phyloP scores from a whole-genome alignment of 805 yeast species.

The Lipomyces lipofer region DNA sequence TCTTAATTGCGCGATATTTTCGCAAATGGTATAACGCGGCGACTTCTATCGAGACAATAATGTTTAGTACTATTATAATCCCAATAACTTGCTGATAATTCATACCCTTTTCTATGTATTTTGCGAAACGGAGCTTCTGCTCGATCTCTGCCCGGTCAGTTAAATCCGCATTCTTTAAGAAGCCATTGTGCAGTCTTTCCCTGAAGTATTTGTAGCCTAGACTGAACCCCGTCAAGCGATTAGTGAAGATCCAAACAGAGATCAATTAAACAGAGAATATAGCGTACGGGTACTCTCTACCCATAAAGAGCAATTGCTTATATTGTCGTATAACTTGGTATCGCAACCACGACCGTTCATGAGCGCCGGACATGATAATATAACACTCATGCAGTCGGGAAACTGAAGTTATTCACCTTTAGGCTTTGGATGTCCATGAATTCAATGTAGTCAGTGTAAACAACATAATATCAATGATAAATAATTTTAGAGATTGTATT shows the following conservation, averaged over 20 bases:
- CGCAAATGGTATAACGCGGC: constrained; percentile 41
- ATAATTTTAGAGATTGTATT: too few relatives aligned
- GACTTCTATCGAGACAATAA: constrained; percentile 38
- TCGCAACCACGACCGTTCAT: constrained; percentile 7
- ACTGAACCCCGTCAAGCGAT: constrained; percentile 1
- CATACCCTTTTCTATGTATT: constrained; percentile 39
- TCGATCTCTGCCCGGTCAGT: constrained; percentile 35
- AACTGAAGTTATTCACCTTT: too few relatives aligned
- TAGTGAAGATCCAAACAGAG: too few relatives aligned
- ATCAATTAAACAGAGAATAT: neutral
- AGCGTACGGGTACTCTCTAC: constrained; percentile 42
- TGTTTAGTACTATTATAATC: neutral
- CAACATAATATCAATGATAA: too few relatives aligned
- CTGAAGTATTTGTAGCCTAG: constrained; percentile 39
- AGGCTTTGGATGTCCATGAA: too few relatives aligned
- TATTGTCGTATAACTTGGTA: constrained; percentile 29
- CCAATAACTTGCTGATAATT: too few relatives aligned
- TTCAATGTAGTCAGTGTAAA: too few relatives aligned
- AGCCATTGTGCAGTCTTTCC: constrained; percentile 37
- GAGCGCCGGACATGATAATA: neutral
- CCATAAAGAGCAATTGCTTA: constrained; percentile 44
- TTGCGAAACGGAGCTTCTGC: constrained; percentile 40
- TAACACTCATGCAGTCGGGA: neutral
- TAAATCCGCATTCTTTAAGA: constrained; percentile 35
- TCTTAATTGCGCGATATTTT: constrained; percentile 41